Conservation (phyloP, 2,329 filamentous ascomycete genomes). For the Colletotrichum sp. region DNA sequence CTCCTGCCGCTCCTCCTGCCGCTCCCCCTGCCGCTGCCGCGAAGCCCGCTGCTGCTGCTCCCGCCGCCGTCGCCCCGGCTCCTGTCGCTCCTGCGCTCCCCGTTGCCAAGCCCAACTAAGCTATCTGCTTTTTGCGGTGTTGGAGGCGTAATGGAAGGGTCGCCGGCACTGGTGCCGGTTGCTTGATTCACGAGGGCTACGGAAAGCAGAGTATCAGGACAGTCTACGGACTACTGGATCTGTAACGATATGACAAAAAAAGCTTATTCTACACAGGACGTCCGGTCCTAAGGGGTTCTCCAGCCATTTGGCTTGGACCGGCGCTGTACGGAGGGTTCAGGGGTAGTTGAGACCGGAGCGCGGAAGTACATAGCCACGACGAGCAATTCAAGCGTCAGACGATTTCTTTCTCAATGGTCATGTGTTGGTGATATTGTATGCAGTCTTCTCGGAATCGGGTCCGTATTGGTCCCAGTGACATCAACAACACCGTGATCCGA, state of each 20-base stretch:
- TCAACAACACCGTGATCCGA: background rate
- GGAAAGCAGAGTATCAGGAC: background rate
- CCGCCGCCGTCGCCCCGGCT: slow-evolving; percentile 2
- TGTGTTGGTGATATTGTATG: background rate
- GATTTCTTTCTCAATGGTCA: background rate
- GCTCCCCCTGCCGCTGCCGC: background rate
- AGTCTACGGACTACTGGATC: background rate
- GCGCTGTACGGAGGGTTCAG: background rate
- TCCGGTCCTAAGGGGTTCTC: background rate
- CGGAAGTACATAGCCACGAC: slow-evolving; percentile 4
- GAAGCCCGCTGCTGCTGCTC: background rate
- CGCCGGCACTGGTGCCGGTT: slow-evolving; percentile 6
- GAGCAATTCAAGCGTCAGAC: slow-evolving; percentile 2
- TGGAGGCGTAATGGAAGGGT: background rate
- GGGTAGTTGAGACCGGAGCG: background rate
- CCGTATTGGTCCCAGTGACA: background rate
- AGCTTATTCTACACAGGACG: background rate
- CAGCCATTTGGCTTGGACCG: background rate
- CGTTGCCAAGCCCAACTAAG: slow-evolving; percentile 3
- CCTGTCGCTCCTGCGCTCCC: slow-evolving; percentile 9
- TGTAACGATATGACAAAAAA: background rate
- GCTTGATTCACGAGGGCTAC: background rate
- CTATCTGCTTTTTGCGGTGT: background rate
- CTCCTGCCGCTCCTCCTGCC: background rate
- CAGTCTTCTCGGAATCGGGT: background rate